Percentiles rank a stretch among this genome's conserved stretches.
phyloP scores from a whole-genome alignment of 225 moss, liverwort and hornwort genomes.

The Marchantia polymorpha region DNA sequence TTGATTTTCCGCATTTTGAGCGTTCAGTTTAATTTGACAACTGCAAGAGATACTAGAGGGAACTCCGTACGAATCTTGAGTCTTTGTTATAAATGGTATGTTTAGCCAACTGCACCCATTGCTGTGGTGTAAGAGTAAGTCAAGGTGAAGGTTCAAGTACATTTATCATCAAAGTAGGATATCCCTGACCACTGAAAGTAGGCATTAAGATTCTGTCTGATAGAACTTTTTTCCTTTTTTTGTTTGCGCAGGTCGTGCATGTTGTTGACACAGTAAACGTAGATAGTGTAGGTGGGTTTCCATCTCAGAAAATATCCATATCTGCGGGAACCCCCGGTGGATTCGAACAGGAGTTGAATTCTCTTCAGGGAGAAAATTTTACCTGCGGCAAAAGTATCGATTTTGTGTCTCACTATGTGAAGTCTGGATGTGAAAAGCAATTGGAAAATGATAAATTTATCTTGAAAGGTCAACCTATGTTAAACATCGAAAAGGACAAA shows the following conservation, averaged over 20 bases:
- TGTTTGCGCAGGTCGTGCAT: slow-evolving; percentile 50
- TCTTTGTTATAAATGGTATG: background rate
- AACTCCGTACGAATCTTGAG: background rate
- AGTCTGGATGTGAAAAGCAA: slow-evolving; percentile 69
- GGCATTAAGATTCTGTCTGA: background rate
- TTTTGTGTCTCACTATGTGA: slow-evolving; percentile 60
- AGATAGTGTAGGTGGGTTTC: slow-evolving; percentile 25
- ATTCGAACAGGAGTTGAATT: slow-evolving; percentile 51
- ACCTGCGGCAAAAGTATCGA: slow-evolving; percentile 56
- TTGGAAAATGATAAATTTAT: slow-evolving; percentile 51
- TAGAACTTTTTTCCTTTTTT: background rate
- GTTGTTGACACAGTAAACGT: slow-evolving; percentile 52
- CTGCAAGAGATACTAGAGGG: background rate
- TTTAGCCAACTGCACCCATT: background rate
- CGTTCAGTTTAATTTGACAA: background rate
- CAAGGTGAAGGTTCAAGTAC: background rate
- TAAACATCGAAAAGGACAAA: slow-evolving; percentile 45
- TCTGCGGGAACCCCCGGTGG: slow-evolving; percentile 69
- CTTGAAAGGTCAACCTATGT: slow-evolving; percentile 56
- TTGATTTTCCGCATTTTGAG: background rate
- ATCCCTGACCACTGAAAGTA: background rate
- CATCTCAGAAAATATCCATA: slow-evolving; percentile 61
- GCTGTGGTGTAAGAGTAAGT: background rate
- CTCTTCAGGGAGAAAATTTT: slow-evolving; percentile 52
- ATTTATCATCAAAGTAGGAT: background rate